Conservation (phyloP, 257 asterid genomes). For the Schizonepeta tenuifolia region DNA sequence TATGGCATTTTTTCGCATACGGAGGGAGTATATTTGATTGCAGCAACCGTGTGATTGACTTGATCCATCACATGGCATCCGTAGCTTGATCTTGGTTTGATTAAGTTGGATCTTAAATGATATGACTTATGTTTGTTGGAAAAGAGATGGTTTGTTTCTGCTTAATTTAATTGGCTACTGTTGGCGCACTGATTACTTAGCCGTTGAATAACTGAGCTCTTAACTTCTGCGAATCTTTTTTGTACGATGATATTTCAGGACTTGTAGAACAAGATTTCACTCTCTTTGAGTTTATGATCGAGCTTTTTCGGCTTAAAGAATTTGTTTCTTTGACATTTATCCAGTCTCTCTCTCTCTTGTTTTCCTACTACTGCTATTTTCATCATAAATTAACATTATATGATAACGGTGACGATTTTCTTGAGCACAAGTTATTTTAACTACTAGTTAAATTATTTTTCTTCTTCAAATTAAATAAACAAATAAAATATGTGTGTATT, state of each 20-base stretch:
- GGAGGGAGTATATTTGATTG: too few species aligned
- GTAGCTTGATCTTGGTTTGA: constrained; percentile 39
- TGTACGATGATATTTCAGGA: not conserved
- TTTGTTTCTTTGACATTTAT: not conserved
- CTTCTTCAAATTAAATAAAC: too few species aligned
- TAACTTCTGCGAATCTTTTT: constrained; percentile 11
- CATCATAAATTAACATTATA: too few species aligned
- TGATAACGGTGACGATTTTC: too few species aligned
- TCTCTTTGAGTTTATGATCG: not conserved
- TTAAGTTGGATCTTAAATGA: not conserved
- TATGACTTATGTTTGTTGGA: constrained; percentile 2
- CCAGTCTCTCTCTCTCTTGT: too few species aligned
- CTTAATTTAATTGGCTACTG: not conserved
- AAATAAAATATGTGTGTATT: too few species aligned
- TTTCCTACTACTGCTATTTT: too few species aligned
- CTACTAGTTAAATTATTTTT: too few species aligned
- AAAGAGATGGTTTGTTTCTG: not conserved
- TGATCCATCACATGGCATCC: constrained; percentile 63
- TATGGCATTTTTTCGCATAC: too few species aligned
- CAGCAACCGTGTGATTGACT: constrained; percentile 63
- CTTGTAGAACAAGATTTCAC: constrained; percentile 20
- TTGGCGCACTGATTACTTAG: not conserved
- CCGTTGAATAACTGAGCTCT: not conserved
- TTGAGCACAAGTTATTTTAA: too few species aligned
- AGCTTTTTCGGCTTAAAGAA: not conserved